Base-by-base conservation (phyloP, 2,329 filamentous ascomycete genomes). In the Botrytis pseudocinerea region DNA sequence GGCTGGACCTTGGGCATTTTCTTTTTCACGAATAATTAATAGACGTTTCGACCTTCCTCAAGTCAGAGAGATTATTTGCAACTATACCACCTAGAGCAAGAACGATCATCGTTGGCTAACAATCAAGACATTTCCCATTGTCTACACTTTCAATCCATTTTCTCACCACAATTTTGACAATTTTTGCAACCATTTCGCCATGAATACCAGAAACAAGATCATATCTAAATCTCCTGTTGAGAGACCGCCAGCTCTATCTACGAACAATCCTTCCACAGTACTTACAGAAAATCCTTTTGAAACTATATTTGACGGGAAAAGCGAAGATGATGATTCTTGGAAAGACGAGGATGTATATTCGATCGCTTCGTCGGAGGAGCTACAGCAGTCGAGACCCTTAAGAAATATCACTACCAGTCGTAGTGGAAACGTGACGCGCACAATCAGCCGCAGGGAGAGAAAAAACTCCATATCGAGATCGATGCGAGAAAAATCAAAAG, bases 401-500 rank as follows among this genome's bases (percentile, higher is more conserved):
- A 69, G 42, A 35, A 73, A 59, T 51, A 73, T 69, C 16, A 42
- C 69, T 51, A 77, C 74, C 62, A 51, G 73, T 22, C 72, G 42
- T 35, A 61, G 73, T 42, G 76, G 74, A 51, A 40, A 74, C 42
- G 35, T 71, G 35, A 73, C 57, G 71, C 75, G 77, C 14, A 69
- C 63, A 25, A 73, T 48, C 40, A 77, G 74, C 42, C 71, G 76
- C 48, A 78, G 75, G 42, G 75, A 78, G 22, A 77, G 76, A 73
- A 76, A 75, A 70, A 78, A 78, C 62, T 81, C 80, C 9, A 78
- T 81, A 4, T 78, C 81, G 44, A 83, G 82, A 73, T 78, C 82
- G 20, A 80, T 79, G 32, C 79, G 83, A 70, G 80, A 82, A 35
- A 90, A 86, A 79, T 92, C 90, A 5, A 86, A 86, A 71, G 85